These are phyloP conservation scores for Periconia digitata DNA, from an alignment of 2,329 filamentous ascomycete genomes.

Conservation along the genomic window DNA sequence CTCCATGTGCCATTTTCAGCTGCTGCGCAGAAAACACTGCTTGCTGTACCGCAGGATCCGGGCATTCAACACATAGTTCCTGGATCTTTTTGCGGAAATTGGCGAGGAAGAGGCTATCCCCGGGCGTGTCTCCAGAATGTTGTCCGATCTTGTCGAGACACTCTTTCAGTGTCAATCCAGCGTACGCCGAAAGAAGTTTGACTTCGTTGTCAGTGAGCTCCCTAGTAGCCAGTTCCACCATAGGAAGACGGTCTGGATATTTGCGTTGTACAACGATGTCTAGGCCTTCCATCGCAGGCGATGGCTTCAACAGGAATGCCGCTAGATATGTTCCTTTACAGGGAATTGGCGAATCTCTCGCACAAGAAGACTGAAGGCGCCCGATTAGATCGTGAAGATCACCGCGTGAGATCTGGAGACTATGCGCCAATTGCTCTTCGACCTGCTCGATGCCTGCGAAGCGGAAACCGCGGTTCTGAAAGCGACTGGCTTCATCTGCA, in stretches of 20 bases:
- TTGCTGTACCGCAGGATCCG: constrained; percentile 44
- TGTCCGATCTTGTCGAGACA: constrained; percentile 38
- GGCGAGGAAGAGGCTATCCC: constrained; percentile 29
- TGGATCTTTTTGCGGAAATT: constrained; percentile 40
- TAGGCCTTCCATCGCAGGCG: constrained; percentile 42
- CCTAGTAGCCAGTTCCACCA: constrained; percentile 43
- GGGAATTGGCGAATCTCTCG: constrained; percentile 49
- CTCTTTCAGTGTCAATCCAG: constrained; percentile 30
- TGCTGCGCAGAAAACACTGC: constrained; percentile 48
- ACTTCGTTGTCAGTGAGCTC: constrained; percentile 27
- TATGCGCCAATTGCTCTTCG: constrained; percentile 66
- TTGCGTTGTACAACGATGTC: constrained; percentile 48
- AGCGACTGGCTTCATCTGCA: constrained; percentile 60
- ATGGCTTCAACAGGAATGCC: constrained; percentile 45
- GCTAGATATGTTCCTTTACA: constrained; percentile 43
- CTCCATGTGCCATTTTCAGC: constrained; percentile 34
- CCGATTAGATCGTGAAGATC: constrained; percentile 64
- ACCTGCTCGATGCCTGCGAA: constrained; percentile 67
- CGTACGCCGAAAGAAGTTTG: constrained; percentile 23
- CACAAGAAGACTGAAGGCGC: constrained; percentile 62
- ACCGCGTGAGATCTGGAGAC: constrained; percentile 70
- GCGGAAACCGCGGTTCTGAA: constrained; percentile 74
- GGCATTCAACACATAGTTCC: constrained; percentile 38
- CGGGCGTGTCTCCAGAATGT: constrained; percentile 10
- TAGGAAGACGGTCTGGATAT: constrained; percentile 47